These are phyloP conservation scores for Fraxinus greggii DNA, from an alignment of 305 asterid species.

Conservation along the genomic window DNA sequence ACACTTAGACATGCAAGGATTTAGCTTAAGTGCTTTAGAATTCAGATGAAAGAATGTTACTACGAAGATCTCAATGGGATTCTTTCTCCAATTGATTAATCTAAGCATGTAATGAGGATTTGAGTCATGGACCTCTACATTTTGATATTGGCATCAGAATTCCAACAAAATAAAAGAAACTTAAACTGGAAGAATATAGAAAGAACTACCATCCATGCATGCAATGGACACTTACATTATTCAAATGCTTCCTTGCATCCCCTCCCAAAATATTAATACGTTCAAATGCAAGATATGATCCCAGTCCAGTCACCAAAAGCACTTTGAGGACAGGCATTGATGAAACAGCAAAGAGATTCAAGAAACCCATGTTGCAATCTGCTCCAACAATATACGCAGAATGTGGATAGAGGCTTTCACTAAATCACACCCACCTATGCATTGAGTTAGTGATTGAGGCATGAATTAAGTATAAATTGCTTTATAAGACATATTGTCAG, in stretches of 20 bases:
- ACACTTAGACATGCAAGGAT: background rate
- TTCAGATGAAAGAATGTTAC: background rate
- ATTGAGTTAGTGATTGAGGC: background rate
- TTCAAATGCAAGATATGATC: slow-evolving; percentile 66
- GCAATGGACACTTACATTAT: slow-evolving; percentile 46
- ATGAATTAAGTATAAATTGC: background rate
- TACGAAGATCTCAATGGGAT: background rate
- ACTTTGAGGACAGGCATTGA: slow-evolving; percentile 76
- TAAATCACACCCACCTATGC: background rate
- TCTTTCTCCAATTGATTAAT: background rate
- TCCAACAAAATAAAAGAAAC: background rate
- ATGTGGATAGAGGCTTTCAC: background rate
- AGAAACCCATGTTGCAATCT: slow-evolving; percentile 46
- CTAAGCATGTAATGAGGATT: background rate
- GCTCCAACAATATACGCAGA: background rate
- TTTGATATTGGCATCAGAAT: background rate
- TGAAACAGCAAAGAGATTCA: slow-evolving; percentile 66
- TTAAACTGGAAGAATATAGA: background rate
- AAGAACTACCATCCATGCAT: background rate
- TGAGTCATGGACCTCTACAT: background rate
- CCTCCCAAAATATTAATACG: slow-evolving; percentile 52
- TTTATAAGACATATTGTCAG: background rate
- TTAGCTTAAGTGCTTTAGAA: background rate
- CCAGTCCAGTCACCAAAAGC: slow-evolving; percentile 73
- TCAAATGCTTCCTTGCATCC: slow-evolving; percentile 80